Conservation (phyloP, 2,329 filamentous ascomycete genomes). For the Aspergillus unguis region DNA sequence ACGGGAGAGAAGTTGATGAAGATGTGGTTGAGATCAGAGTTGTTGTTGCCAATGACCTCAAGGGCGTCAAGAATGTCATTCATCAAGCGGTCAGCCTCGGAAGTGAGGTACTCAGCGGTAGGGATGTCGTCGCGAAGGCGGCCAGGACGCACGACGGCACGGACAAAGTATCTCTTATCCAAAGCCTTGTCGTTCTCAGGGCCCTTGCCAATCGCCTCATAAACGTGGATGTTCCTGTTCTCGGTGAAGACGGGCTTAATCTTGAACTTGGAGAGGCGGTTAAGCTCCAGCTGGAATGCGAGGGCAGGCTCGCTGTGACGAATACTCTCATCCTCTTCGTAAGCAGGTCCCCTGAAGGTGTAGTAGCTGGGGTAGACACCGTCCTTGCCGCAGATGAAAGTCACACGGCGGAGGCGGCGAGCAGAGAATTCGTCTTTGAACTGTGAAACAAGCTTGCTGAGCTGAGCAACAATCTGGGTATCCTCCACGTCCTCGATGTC, state of each 20-base stretch:
- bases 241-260: conserved; percentile 98
- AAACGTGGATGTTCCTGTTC: conserved; percentile 98
- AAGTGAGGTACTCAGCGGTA: conserved; percentile 97
- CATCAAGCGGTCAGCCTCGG: conserved; percentile 92
- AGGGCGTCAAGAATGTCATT: conserved; percentile 96
- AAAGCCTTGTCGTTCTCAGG: conserved; percentile 73
- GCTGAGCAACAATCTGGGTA: conserved; percentile 71
- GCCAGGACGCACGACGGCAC: conserved; percentile 89
- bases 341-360: conserved; percentile 91
- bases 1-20: conserved; percentile 99
- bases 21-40: conserved; percentile 98
- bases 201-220: conserved; percentile 92
- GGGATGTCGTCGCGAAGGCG: conserved; percentile 95
- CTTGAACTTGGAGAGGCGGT: conserved; percentile 90
- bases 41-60: conserved; percentile 98
- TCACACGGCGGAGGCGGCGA: conserved; percentile 81
- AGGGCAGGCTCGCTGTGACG: conserved; percentile 95
- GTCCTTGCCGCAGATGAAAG: conserved; percentile 94
- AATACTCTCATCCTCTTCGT: conserved; percentile 89
- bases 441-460: conserved; percentile 70
- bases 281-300: conserved; percentile 97
- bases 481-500: conserved; percentile 84
- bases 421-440: conserved; percentile 79
- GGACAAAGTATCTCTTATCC: conserved; percentile 92
- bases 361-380: conserved; percentile 95